These are phyloP conservation scores for Botryotinia calthae DNA, from an alignment of 2,329 filamentous ascomycete genomes.

Conservation along the genomic window DNA sequence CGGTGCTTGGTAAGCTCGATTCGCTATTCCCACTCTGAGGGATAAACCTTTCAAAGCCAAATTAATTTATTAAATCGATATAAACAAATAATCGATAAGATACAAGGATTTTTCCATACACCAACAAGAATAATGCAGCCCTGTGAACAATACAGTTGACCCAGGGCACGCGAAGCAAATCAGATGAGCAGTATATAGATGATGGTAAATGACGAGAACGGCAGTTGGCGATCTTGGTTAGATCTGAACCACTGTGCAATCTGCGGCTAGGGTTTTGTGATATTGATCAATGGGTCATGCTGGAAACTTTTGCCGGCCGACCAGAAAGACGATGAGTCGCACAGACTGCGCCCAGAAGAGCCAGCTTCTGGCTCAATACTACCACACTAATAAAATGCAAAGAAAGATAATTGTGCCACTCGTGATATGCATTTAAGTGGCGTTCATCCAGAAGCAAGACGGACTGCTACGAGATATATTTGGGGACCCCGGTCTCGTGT, in stretches of 20 bases:
- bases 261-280: conserved; percentile 13
- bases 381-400: conserved; percentile 4
- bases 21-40: background rate
- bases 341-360: conserved; percentile 8
- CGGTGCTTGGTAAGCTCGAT: background rate
- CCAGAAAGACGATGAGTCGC: background rate
- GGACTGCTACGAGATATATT: background rate
- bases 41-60: background rate
- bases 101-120: conserved; percentile 2
- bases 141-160: conserved; percentile 9
- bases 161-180: conserved; percentile 17
- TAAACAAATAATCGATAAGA: background rate
- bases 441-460: background rate
- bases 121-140: conserved; percentile 16
- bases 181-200: conserved; percentile 13
- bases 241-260: conserved; percentile 19
- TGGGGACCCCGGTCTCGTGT: background rate
- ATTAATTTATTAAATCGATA: background rate
- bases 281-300: conserved; percentile 16
- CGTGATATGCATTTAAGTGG: conserved; percentile 13
- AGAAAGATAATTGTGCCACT: background rate
- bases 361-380: conserved; percentile 1
- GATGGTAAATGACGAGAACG: conserved; percentile 15
- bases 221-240: conserved; percentile 21
- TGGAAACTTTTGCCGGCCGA: conserved; percentile 20